These are phyloP conservation scores for Zasmidium angulare DNA, from an alignment of 2,329 filamentous ascomycete species.

Conservation along the genomic window DNA sequence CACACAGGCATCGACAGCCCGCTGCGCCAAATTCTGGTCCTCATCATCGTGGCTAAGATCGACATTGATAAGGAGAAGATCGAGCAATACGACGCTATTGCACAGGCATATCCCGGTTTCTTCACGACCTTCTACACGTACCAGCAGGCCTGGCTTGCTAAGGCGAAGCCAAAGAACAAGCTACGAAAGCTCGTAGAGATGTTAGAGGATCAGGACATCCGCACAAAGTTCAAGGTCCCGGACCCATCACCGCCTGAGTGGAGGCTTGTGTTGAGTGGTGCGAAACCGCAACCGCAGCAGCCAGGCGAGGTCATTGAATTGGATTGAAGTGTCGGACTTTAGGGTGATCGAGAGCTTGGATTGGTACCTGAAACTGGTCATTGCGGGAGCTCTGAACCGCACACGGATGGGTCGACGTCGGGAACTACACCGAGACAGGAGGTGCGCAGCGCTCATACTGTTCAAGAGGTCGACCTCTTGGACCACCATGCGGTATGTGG, in stretches of 20 bases:
- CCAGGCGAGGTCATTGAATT: slow-evolving; percentile 2
- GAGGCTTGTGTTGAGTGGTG: slow-evolving; percentile 2
- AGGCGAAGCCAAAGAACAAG: not conserved
- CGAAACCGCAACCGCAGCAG: not conserved
- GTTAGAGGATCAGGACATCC: not conserved
- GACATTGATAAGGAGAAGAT: not conserved
- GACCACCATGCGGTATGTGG: too few relatives aligned
- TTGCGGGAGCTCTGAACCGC: too few relatives aligned
- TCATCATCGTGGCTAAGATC: not conserved
- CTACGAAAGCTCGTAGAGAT: not conserved
- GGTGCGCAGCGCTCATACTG: too few relatives aligned
- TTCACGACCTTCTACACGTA: not conserved
- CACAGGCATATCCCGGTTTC: slow-evolving; percentile 2
- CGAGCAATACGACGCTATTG: not conserved
- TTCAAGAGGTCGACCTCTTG: too few relatives aligned
- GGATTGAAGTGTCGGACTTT: not conserved
- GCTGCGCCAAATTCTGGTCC: not conserved
- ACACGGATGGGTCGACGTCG: too few relatives aligned
- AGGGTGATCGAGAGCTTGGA: too few relatives aligned
- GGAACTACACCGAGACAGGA: too few relatives aligned
- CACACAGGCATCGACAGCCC: not conserved
- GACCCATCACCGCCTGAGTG: not conserved
- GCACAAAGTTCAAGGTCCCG: not conserved
- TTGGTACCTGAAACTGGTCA: too few relatives aligned
- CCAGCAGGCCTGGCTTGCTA: not conserved